Conservation (phyloP, 371 early-diverging fungal species). For the Quaeritorhiza haematococci region DNA sequence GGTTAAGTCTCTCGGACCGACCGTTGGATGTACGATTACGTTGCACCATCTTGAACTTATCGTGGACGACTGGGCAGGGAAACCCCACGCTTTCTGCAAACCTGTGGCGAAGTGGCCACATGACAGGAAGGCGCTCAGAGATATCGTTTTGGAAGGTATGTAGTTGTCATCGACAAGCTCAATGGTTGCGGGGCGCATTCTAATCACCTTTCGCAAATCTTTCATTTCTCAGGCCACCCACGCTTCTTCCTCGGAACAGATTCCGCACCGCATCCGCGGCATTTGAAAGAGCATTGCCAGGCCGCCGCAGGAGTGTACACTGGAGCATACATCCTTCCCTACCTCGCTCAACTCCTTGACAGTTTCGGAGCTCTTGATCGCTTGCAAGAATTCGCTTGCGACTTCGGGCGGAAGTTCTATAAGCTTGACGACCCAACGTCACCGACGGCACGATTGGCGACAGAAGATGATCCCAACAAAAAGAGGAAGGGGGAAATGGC, state of each 20-base stretch:
- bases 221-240: conserved; percentile 63
- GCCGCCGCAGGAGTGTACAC: conserved; percentile 92
- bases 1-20: conserved; percentile 84
- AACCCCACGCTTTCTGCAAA: conserved; percentile 95
- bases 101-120: conserved; percentile 95
- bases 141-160: conserved; percentile 69
- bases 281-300: conserved; percentile 76
- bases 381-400: conserved; percentile 76
- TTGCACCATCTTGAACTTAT: conserved; percentile 87
- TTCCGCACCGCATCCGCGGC: conserved; percentile 91
- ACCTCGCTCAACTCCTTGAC: conserved; percentile 84
- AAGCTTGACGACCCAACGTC: no score
- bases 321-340: conserved; percentile 74
- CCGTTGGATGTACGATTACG: conserved; percentile 91
- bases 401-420: conserved; percentile 82
- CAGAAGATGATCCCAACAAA: no score
- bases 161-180: background rate
- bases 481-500: background rate
- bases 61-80: conserved; percentile 96
- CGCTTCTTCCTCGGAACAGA: conserved; percentile 96
- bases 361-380: conserved; percentile 75
- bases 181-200: background rate
- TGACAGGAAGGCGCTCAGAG: conserved; percentile 85
- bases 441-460: no score
- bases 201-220: background rate